Conservation (phyloP, 2,329 filamentous ascomycete genomes). For the Fusarium liriodendri region DNA sequence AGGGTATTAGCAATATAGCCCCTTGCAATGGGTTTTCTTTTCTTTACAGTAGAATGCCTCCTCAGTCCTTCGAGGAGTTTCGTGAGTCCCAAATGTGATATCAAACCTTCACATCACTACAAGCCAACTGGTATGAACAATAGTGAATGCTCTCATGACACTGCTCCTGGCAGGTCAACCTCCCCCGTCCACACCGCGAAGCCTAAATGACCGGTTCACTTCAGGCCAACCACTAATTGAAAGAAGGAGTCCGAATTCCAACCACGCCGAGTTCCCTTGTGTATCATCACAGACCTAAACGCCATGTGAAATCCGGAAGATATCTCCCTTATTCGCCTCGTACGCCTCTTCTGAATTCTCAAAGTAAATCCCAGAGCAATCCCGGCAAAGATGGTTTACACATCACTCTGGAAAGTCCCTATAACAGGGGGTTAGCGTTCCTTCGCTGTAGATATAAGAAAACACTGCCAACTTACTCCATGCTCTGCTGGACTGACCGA, state of each 20-base stretch:
- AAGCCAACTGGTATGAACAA: background rate
- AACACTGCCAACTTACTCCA: slow-evolving; percentile 61
- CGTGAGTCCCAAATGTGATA: background rate
- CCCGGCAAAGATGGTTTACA: background rate
- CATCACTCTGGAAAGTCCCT: slow-evolving; percentile 50
- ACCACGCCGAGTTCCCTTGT: slow-evolving; percentile 9
- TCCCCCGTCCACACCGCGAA: background rate
- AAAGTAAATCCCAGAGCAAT: slow-evolving; percentile 6
- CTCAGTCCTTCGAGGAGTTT: background rate
- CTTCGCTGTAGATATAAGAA: too few species aligned
- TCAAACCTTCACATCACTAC: background rate
- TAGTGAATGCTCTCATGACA: background rate
- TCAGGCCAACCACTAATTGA: background rate
- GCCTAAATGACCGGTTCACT: background rate
- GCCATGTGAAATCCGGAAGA: slow-evolving; percentile 29
- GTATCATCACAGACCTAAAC: slow-evolving; percentile 29
- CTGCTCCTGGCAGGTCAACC: background rate
- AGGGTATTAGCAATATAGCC: slow-evolving; percentile 20
- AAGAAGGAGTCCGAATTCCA: slow-evolving; percentile 3
- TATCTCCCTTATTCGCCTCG: slow-evolving; percentile 23
- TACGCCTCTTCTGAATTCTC: slow-evolving; percentile 30
- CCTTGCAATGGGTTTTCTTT: background rate
- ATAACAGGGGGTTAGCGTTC: slow-evolving; percentile 7
- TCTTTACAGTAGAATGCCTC: background rate
- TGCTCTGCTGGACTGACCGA: slow-evolving; percentile 77